These are phyloP conservation scores for Cyberlindnera xylosilytica DNA, from an alignment of 805 yeast species.

Conservation along the genomic window DNA sequence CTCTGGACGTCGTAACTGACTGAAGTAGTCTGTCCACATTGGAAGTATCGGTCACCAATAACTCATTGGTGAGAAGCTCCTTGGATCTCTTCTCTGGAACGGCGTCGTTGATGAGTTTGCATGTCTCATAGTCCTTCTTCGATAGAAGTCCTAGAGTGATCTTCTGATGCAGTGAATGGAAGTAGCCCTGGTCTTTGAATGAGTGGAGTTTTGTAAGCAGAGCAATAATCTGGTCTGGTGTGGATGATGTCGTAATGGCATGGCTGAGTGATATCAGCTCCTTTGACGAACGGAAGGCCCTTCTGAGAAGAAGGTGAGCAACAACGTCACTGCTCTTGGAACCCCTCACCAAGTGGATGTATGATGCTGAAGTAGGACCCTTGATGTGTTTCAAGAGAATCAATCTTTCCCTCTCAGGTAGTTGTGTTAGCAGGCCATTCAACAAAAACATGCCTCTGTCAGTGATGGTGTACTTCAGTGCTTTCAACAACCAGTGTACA, in stretches of 20 bases:
- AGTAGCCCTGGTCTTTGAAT: background rate
- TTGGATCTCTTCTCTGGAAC: conserved; percentile 5
- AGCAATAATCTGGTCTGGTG: conserved; percentile 6
- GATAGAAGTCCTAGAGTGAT: conserved; percentile 3
- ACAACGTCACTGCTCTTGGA: conserved; percentile 3
- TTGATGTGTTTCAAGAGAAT: conserved; percentile 86
- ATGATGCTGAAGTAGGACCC: conserved; percentile 44
- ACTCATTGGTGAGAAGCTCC: conserved; percentile 4
- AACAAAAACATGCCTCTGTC: conserved; percentile 7
- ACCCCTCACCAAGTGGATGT: background rate
- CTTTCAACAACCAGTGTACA: conserved; percentile 8
- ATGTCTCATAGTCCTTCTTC: conserved; percentile 1
- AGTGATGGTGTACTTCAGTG: conserved; percentile 6
- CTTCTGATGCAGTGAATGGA: conserved; percentile 13
- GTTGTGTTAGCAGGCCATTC: background rate
- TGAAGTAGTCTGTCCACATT: conserved; percentile 1
- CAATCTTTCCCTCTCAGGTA: conserved; percentile 53
- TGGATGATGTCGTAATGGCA: conserved; percentile 1
- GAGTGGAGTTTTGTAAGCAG: conserved; percentile 1
- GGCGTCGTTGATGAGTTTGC: background rate
- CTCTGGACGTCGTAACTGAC: background rate
- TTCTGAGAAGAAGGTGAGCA: background rate
- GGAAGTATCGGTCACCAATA: conserved; percentile 3
- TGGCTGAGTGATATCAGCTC: conserved; percentile 7
- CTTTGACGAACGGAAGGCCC: conserved; percentile 1